Conservation (phyloP, 1,139 yeast species). For the Suhomyces kunorum region DNA sequence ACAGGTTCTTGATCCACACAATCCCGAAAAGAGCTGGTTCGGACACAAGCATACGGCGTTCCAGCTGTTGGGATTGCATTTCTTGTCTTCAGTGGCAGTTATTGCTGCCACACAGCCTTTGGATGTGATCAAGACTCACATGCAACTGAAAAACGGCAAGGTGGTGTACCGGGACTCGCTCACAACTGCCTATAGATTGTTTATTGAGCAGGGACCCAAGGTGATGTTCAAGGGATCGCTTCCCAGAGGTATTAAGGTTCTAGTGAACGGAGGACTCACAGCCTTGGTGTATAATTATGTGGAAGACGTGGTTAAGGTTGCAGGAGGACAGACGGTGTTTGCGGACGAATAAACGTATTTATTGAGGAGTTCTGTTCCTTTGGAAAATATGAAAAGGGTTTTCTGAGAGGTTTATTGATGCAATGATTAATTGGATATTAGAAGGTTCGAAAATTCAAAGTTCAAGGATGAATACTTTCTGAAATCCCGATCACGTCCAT, state of each 20-base stretch:
- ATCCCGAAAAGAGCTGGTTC: slow-evolving; percentile 48
- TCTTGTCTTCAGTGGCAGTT: slow-evolving; percentile 62
- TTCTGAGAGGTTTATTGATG: no score
- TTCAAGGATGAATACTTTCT: no score
- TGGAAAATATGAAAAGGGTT: no score
- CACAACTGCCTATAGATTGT: slow-evolving; percentile 70
- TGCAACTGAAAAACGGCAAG: slow-evolving; percentile 76
- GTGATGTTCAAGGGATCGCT: slow-evolving; percentile 77
- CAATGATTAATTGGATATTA: no score
- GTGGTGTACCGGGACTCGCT: slow-evolving; percentile 66
- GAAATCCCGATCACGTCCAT: no score
- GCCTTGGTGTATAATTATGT: slow-evolving; percentile 67
- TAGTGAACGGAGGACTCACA: slow-evolving; percentile 78
- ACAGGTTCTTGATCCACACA: slow-evolving; percentile 64
- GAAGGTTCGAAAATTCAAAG: no score
- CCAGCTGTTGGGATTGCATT: slow-evolving; percentile 54
- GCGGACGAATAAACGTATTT: slow-evolving; percentile 26
- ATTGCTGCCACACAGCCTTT: slow-evolving; percentile 85
- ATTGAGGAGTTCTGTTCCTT: no score
- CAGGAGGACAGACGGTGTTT: slow-evolving; percentile 54
- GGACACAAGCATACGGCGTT: slow-evolving; percentile 44
- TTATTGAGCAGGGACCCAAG: slow-evolving; percentile 63
- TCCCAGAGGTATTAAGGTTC: slow-evolving; percentile 77
- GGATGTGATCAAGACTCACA: slow-evolving; percentile 84
- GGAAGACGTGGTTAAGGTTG: slow-evolving; percentile 50